phyloP scores from a whole-genome alignment of 768 basidiomycete species.

The Cantharellus anzutake region DNA sequence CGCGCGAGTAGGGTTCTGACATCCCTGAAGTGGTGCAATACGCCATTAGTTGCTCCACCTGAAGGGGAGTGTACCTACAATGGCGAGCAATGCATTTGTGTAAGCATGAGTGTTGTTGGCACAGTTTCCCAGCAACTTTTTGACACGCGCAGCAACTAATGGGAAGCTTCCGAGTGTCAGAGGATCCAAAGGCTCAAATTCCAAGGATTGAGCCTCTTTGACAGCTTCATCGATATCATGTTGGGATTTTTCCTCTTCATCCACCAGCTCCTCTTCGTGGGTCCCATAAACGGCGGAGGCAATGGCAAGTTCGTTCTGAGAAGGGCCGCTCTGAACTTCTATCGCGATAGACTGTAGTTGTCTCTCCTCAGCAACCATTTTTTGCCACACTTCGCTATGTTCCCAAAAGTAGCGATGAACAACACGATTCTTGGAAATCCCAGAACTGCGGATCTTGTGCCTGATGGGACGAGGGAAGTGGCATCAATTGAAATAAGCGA shows the following conservation, averaged over 20 bases:
- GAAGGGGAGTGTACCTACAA: conserved; percentile 29
- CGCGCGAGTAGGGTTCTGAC: conserved; percentile 49
- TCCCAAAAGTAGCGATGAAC: conserved; percentile 78
- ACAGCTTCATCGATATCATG: conserved; percentile 7
- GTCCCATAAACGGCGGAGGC: conserved; percentile 12
- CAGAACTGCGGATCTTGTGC: conserved; percentile 11
- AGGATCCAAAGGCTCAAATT: conserved; percentile 58
- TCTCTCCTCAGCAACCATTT: conserved; percentile 48
- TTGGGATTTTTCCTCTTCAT: conserved; percentile 1
- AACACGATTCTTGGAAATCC: conserved; percentile 37
- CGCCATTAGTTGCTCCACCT: background rate
- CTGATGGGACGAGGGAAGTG: conserved; percentile 3
- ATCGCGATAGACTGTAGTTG: conserved; percentile 17
- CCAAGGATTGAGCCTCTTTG: conserved; percentile 16
- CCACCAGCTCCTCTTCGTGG: conserved; percentile 19
- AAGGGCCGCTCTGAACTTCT: background rate
- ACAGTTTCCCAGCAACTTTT: conserved; percentile 51
- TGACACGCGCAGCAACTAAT: conserved; percentile 48
- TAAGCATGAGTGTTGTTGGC: conserved; percentile 53
- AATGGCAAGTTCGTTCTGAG: background rate
- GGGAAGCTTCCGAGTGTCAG: conserved; percentile 60
- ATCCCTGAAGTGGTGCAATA: conserved; percentile 32
- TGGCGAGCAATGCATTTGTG: conserved; percentile 53
- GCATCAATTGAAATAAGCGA: background rate
- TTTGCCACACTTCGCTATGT: conserved; percentile 53